Conservation (phyloP, 305 asterid species). For the Fraxinus velutina region DNA sequence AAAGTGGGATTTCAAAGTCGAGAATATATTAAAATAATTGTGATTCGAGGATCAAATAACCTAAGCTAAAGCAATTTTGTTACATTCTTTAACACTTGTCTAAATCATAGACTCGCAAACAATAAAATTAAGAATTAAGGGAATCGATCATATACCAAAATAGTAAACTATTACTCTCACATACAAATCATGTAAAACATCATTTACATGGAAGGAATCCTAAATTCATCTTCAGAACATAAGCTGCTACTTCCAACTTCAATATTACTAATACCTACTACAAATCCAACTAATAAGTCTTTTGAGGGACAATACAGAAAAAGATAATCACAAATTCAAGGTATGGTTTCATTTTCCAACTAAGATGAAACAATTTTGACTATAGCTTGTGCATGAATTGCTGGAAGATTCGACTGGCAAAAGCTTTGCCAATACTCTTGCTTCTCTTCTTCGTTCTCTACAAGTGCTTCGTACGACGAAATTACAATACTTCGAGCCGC, state of each 20-base stretch:
- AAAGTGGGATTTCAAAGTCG: no score
- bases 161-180: background rate
- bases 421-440: conserved; percentile 75
- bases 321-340: background rate
- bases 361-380: conserved; percentile 58
- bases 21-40: no score
- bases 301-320: background rate
- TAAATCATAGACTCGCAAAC: background rate
- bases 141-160: background rate
- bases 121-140: background rate
- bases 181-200: conserved; percentile 31
- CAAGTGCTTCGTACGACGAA: conserved; percentile 46
- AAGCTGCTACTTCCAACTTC: background rate
- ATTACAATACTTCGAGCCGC: conserved; percentile 64
- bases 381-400: conserved; percentile 75
- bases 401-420: conserved; percentile 72
- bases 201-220: conserved; percentile 28
- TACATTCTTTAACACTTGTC: background rate
- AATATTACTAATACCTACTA: background rate
- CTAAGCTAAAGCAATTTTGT: no score
- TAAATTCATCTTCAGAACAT: background rate
- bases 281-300: background rate
- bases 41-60: no score
- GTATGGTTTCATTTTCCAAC: background rate
- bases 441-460: conserved; percentile 57